Base-by-base conservation (phyloP, 352 stramenopile species). In the Globisporangium radiosum region DNA sequence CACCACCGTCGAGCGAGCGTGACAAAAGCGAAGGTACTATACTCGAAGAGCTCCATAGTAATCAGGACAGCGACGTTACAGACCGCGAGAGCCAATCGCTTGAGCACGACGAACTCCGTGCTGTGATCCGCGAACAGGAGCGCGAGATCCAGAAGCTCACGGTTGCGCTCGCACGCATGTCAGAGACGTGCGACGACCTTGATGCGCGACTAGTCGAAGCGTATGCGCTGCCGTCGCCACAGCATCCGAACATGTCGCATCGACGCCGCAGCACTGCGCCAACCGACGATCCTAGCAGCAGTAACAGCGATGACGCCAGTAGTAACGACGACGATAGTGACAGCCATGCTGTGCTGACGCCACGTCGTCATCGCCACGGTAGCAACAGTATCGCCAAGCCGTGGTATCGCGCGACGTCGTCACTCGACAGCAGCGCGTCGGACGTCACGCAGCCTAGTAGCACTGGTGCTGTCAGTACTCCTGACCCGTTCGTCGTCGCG, bases 121-220 rank as follows among this genome's bases (percentile, higher is more conserved):
- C 71, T 2, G 78, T 88, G 45, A 86, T 90, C 37, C 67, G 76
- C 43, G 78, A 88, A 42, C 77, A 87, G 58, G 76, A 88, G 53
- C 65, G 39, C 6, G 78, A 90, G 57, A 51, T 87, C 5, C 63
- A 70, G 25, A 59, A 68, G 39, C 59, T 90, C n/a, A 56, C 69
- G 13, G 17, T 15, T 0, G 59, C 81, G n/a, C 33, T 84, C 4
- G 63, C 71, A 45, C 57, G 64, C 13, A 60, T 84, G 43, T 56
- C 68, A 33, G 63, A 71, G 48, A 68, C 76, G 19, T 56, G 72
- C 47, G 50, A 74, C 37, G 70, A 81, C 42, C 47, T 77, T 48
- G 62, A 75, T 10, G 59, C 68, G 36, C 59, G 60, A 25, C 59
- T 59, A 14, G 51, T 14, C 14, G 49, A 15, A 3, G 50, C 57